Percentiles rank a stretch among this genome's conserved stretches.
These are phyloP conservation scores for Elaeis guineensis DNA, from an alignment of 176 grass and related monocot species.

Conservation along the genomic window DNA sequence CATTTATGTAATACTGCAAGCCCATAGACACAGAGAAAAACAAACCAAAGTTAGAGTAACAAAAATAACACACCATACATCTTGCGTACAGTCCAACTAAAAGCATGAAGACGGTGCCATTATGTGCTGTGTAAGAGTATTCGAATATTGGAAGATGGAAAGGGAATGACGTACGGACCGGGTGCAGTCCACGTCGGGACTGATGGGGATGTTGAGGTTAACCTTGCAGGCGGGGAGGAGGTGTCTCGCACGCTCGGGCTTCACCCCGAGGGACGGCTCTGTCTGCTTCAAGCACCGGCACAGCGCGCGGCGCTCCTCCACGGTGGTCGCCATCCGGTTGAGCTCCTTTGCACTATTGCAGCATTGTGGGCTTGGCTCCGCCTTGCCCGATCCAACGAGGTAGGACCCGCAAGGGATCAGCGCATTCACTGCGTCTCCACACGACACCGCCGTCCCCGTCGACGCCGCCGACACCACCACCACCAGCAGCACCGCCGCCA, in stretches of 20 bases:
- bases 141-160: no score
- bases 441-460: constrained; percentile 6
- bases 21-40: no score
- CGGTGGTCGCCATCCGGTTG: constrained; percentile 25
- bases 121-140: no score
- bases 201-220: constrained; percentile 33
- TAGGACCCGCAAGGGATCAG: constrained; percentile 37
- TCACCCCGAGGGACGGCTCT: constrained; percentile 46
- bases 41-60: no score
- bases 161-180: not conserved
- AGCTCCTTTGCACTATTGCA: constrained; percentile 37
- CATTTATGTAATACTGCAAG: no score
- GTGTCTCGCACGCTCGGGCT: constrained; percentile 26
- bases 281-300: constrained; percentile 49
- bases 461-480: not conserved
- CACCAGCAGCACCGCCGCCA: not conserved
- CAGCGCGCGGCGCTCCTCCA: constrained; percentile 23
- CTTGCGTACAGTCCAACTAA: no score
- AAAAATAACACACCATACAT: no score
- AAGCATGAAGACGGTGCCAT: no score
- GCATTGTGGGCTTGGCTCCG: constrained; percentile 25
- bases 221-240: constrained; percentile 42
- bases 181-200: constrained; percentile 29
- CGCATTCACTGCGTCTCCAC: constrained; percentile 31
- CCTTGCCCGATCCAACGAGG: constrained; percentile 28